Evolutionary conservation across 768 basidiomycete genomes (phyloP).

Genomic region (Russula compacta): DNA sequence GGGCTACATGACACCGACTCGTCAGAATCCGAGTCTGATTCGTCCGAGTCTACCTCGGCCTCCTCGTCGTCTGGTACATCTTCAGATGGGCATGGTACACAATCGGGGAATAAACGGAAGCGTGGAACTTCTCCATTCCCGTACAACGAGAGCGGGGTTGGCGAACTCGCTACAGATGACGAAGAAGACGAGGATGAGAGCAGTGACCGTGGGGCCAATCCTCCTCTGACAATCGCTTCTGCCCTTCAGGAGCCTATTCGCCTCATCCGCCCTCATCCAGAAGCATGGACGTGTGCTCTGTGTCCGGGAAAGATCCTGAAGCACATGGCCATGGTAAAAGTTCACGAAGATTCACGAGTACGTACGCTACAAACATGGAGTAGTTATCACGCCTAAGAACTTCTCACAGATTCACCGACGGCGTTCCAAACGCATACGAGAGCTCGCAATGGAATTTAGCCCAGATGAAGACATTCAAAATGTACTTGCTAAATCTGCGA

Average conservation of each 20-base stretch:
- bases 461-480: constrained; percentile 40
- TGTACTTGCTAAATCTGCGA: constrained; percentile 22
- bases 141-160: constrained; percentile 26
- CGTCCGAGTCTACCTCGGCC: constrained; percentile 23
- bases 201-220: constrained; percentile 27
- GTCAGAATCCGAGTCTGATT: constrained; percentile 51
- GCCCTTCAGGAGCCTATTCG: constrained; percentile 59
- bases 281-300: constrained; percentile 49
- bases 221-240: constrained; percentile 45
- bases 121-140: constrained; percentile 9
- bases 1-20: constrained; percentile 71
- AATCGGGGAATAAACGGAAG: constrained; percentile 3
- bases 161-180: constrained; percentile 21
- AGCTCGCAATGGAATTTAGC: constrained; percentile 32
- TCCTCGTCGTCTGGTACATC: constrained; percentile 13
- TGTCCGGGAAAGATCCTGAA: constrained; percentile 73
- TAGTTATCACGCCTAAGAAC: neutral
- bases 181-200: constrained; percentile 22
- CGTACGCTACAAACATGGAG: constrained; percentile 38
- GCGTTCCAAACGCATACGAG: constrained; percentile 43
- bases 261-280: constrained; percentile 45
- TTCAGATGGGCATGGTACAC: neutral
- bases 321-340: constrained; percentile 41
- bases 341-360: constrained; percentile 48
- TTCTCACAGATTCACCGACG: constrained; percentile 51